These are phyloP conservation scores for Cladochytrium replicatum DNA, from an alignment of 192 early-diverging fungal genomes.

Conservation along the genomic window DNA sequence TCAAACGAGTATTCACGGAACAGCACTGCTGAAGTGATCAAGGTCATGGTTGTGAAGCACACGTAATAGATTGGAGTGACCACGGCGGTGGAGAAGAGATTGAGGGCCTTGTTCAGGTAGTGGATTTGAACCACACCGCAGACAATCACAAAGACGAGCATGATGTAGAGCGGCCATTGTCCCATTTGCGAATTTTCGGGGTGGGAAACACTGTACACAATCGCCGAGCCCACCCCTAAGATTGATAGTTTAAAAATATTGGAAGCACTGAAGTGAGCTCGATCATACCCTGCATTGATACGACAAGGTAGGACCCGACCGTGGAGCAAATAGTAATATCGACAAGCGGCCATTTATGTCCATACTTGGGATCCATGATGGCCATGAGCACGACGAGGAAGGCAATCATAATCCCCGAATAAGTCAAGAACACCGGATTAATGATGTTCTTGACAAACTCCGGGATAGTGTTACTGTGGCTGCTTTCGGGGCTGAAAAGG, in stretches of 20 bases:
- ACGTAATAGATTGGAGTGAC: slow-evolving; percentile 72
- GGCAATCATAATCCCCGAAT: slow-evolving; percentile 35
- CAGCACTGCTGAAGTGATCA: slow-evolving; percentile 53
- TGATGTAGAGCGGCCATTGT: slow-evolving; percentile 57
- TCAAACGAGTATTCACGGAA: slow-evolving; percentile 46
- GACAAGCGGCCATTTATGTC: slow-evolving; percentile 43
- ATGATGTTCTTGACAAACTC: slow-evolving; percentile 40
- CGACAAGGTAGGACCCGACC: slow-evolving; percentile 55
- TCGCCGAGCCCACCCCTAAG: slow-evolving; percentile 50
- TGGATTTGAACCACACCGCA: slow-evolving; percentile 51
- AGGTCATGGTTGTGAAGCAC: slow-evolving; percentile 56
- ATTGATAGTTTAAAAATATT: background rate
- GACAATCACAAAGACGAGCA: slow-evolving; percentile 43
- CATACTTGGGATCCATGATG: slow-evolving; percentile 47
- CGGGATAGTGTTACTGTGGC: slow-evolving; percentile 24
- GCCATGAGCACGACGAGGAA: slow-evolving; percentile 30
- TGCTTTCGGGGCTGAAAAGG: slow-evolving; percentile 34
- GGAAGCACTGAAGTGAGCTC: too few relatives aligned
- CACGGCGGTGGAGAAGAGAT: slow-evolving; percentile 58
- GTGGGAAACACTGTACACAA: slow-evolving; percentile 47
- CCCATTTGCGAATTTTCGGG: slow-evolving; percentile 27
- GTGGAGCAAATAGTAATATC: slow-evolving; percentile 47
- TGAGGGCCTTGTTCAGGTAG: slow-evolving; percentile 62
- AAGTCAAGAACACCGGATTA: slow-evolving; percentile 16
- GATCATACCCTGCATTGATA: slow-evolving; percentile 42